Evolutionary conservation across 257 asterid species (phyloP).

Genomic region (Solanum infundibuliforme): DNA sequence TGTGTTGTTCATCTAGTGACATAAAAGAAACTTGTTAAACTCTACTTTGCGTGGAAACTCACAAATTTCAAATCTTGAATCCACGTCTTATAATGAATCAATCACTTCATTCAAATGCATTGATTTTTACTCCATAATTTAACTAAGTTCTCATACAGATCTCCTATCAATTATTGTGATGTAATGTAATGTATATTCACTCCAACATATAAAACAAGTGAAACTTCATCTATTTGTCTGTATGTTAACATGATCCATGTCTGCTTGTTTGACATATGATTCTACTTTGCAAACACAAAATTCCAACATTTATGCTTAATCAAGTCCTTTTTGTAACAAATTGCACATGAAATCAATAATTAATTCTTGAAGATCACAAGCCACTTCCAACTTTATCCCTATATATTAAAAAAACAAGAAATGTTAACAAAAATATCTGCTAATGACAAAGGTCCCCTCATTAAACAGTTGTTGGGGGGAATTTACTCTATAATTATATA

Average conservation of each 20-base stretch:
- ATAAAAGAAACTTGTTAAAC: no score
- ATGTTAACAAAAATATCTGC: background rate
- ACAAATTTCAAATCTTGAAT: no score
- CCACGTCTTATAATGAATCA: background rate
- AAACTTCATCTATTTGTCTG: background rate
- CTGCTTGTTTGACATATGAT: background rate
- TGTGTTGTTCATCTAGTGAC: background rate
- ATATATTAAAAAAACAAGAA: no score
- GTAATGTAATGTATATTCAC: background rate
- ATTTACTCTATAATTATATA: background rate
- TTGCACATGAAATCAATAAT: background rate
- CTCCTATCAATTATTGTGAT: background rate
- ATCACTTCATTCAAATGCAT: background rate
- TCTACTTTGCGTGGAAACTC: background rate
- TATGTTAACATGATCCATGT: slow-evolving; percentile 1
- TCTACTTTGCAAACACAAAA: background rate
- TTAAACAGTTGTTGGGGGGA: background rate
- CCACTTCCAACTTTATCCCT: background rate
- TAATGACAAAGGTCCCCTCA: background rate
- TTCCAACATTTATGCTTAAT: background rate
- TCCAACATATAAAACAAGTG: background rate
- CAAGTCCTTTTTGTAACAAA: background rate
- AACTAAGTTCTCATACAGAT: background rate
- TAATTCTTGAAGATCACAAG: background rate
- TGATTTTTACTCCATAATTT: background rate